phyloP scores from a whole-genome alignment of 805 yeast species.

The Nematodospora valgi region DNA sequence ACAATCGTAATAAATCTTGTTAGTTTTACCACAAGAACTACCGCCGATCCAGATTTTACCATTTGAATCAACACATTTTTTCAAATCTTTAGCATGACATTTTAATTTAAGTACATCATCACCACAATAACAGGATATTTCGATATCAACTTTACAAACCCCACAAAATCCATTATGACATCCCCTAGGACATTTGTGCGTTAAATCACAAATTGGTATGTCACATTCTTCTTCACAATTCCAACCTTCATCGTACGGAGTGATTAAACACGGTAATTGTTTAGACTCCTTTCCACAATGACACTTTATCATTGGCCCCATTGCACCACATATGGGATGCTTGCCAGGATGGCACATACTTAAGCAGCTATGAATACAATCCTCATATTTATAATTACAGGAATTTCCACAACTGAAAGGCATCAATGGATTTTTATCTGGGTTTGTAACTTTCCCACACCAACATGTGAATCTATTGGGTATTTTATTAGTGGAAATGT shows the following conservation, averaged over 20 bases:
- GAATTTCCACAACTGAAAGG: constrained; percentile 92
- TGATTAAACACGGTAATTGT: constrained; percentile 71
- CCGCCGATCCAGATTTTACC: constrained; percentile 27
- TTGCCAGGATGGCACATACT: constrained; percentile 86
- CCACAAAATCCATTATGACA: constrained; percentile 91
- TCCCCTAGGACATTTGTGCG: constrained; percentile 56
- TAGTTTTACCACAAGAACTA: constrained; percentile 26
- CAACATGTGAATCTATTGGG: constrained; percentile 72
- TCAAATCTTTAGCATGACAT: constrained; percentile 44
- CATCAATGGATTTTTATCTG: constrained; percentile 45
- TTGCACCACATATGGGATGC: constrained; percentile 76
- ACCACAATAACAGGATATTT: constrained; percentile 75
- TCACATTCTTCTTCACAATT: constrained; percentile 60
- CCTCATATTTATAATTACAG: constrained; percentile 53
- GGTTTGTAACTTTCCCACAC: constrained; percentile 81
- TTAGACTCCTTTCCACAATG: constrained; percentile 65
- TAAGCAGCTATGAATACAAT: constrained; percentile 73
- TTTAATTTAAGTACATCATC: constrained; percentile 37
- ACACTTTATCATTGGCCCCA: constrained; percentile 69
- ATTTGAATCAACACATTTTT: constrained; percentile 22
- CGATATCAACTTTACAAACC: constrained; percentile 50
- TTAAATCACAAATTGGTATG: constrained; percentile 59
- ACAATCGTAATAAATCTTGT: constrained; percentile 62
- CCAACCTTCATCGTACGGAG: constrained; percentile 69
- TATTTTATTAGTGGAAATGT: constrained; percentile 43